phyloP scores from a whole-genome alignment of 1,139 yeast genomes.

The Geotrichum armillariae region DNA sequence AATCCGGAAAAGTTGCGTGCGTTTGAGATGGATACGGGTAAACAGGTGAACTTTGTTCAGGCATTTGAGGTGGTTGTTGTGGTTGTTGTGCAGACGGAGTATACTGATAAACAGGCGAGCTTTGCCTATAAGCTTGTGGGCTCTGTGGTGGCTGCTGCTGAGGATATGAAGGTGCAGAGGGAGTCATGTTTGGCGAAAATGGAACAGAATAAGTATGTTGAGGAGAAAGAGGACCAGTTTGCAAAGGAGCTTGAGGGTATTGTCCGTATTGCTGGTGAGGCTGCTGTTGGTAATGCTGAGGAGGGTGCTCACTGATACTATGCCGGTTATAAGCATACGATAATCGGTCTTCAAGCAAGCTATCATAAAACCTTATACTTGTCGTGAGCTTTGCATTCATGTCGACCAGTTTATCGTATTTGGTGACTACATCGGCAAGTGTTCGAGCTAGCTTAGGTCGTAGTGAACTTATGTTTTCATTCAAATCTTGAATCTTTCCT shows the following conservation, averaged over 20 bases:
- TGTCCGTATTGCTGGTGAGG: slow-evolving; percentile 1
- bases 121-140: background rate
- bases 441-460: slow-evolving; percentile 76
- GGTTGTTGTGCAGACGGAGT: slow-evolving; percentile 21
- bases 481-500: slow-evolving; percentile 59
- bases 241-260: slow-evolving; percentile 1
- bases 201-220: slow-evolving; percentile 5
- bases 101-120: slow-evolving; percentile 1
- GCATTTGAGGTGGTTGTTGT: slow-evolving; percentile 11
- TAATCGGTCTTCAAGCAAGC: slow-evolving; percentile 68
- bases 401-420: slow-evolving; percentile 71
- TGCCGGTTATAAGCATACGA: slow-evolving; percentile 46
- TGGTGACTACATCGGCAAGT: slow-evolving; percentile 60
- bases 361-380: slow-evolving; percentile 75
- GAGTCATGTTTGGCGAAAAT: slow-evolving; percentile 6
- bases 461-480: slow-evolving; percentile 60
- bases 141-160: slow-evolving; percentile 1
- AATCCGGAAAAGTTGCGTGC: no score
- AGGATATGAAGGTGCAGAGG: slow-evolving; percentile 6
- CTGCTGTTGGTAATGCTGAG: slow-evolving; percentile 9
- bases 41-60: slow-evolving; percentile 5
- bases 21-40: no score
- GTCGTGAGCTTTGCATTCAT: slow-evolving; percentile 82
- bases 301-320: slow-evolving; percentile 19
- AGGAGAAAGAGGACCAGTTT: slow-evolving; percentile 2